Evolutionary conservation across 805 yeast genomes (phyloP), one percentile per base, ranked within the genome.

Genomic region (Candida tammaniensis): DNA sequence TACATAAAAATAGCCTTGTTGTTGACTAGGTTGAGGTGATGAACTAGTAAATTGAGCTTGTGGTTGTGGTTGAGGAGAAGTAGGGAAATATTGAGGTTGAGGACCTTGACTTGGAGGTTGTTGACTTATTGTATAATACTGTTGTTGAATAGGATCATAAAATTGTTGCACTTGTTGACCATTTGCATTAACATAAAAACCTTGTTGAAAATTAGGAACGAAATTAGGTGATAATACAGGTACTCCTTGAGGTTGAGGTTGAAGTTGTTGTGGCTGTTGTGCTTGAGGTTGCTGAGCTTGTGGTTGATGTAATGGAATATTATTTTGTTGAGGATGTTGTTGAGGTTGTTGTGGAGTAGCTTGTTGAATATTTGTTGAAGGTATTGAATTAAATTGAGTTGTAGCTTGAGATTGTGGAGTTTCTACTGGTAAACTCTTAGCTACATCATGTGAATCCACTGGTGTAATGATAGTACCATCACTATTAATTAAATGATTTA

Each of bases 391-490:
- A 24, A 17, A 24, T 17, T 24, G 27, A 24, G 7, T 31, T 8
- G 29, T 9, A 21, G 27, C n/a, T 30, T 26, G 31, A 17, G 20
- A 23, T 13, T 14, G 25, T 16, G 15, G 32, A 12, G 12, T 15
- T 21, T 30, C 22, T 11, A n/a, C n/a, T n/a, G 40, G 27, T n/a
- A 14, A 25, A 17, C 24, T 29, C 8, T 29, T 27, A 12, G 7
- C 39, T 7, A 39, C 33, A 7, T 45, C 51, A 36, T 36, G 36
- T 3, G 63, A 47, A 7, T 61, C 71, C 11, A 63, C 54, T 0
- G 71, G 69, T 1, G 72, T 60, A 17, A 65, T 61, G 8, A 64
- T 59, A 3, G 73, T 67, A 2, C 72, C 72, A 37, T 66, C 73
- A 43, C 72, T 64, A 38, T 67, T 67, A 30, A 66, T 65, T 59